Evolutionary conservation across 495 filamentous ascomycete genomes (phyloP).

Genomic region (Podospora tetraspora): DNA sequence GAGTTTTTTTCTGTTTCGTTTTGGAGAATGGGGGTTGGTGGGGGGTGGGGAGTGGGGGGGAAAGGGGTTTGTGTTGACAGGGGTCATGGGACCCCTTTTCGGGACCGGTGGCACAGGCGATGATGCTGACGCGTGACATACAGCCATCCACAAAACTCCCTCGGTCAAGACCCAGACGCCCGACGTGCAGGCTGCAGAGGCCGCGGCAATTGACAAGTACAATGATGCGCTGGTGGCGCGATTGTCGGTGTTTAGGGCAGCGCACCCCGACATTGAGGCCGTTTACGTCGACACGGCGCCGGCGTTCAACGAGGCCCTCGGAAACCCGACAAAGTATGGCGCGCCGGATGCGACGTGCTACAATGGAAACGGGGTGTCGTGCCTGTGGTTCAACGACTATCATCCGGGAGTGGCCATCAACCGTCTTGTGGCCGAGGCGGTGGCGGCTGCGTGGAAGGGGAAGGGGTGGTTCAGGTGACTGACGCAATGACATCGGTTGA

Average conservation of each 20-base stretch:
- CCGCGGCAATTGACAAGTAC: slow-evolving; percentile 35
- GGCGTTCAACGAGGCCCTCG: slow-evolving; percentile 37
- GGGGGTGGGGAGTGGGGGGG: too few species aligned
- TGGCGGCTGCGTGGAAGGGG: slow-evolving; percentile 38
- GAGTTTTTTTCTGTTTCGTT: slow-evolving; percentile 13
- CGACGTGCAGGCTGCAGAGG: slow-evolving; percentile 23
- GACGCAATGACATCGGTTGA: neutral
- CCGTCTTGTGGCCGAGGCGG: slow-evolving; percentile 31
- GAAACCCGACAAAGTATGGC: slow-evolving; percentile 40
- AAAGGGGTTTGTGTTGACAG: neutral
- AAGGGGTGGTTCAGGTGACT: slow-evolving; percentile 20
- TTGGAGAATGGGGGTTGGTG: neutral
- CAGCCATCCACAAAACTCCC: slow-evolving; percentile 59
- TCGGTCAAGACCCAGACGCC: slow-evolving; percentile 36
- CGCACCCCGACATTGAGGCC: slow-evolving; percentile 27
- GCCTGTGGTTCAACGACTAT: slow-evolving; percentile 45
- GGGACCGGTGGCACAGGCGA: neutral
- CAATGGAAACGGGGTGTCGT: slow-evolving; percentile 39
- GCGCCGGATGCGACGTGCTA: slow-evolving; percentile 40
- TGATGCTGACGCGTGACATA: neutral
- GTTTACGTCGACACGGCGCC: slow-evolving; percentile 36
- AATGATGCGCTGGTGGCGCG: slow-evolving; percentile 28
- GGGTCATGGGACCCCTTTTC: neutral
- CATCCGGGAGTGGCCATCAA: slow-evolving; percentile 42
- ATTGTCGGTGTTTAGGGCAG: slow-evolving; percentile 24